Conservation (phyloP, 495 filamentous ascomycete genomes). For the Thozetella sp. region DNA sequence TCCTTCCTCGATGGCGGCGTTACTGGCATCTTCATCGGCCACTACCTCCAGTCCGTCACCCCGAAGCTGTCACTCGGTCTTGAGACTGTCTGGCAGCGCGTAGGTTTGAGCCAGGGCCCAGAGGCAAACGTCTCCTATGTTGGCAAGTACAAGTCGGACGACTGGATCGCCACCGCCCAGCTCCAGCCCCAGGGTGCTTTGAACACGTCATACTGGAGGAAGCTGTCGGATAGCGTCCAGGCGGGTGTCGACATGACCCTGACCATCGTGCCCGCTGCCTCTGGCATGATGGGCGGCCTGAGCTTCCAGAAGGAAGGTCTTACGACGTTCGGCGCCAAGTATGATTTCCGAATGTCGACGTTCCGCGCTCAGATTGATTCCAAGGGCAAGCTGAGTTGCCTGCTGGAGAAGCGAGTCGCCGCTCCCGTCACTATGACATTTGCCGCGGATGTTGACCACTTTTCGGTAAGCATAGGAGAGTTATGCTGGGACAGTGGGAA, state of each 20-base stretch:
- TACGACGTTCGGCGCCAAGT: constrained; percentile 92
- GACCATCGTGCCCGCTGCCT: constrained; percentile 68
- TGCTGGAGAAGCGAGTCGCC: constrained; percentile 94
- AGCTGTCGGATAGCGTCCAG: constrained; percentile 92
- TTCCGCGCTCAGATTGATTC: constrained; percentile 97
- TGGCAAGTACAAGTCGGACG: constrained; percentile 82
- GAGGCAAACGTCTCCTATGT: constrained; percentile 86
- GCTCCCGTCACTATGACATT: constrained; percentile 90
- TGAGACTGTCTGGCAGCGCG: constrained; percentile 91
- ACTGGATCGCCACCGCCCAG: constrained; percentile 90
- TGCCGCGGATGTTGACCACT: constrained; percentile 95
- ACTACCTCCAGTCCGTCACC: constrained; percentile 92
- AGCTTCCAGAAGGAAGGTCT: constrained; percentile 77
- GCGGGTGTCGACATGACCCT: constrained; percentile 95
- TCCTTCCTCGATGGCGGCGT: constrained; percentile 86
- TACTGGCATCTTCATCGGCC: constrained; percentile 92
- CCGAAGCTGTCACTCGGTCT: constrained; percentile 85
- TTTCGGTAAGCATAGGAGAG: constrained; percentile 72
- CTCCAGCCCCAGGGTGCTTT: constrained; percentile 81
- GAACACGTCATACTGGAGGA: constrained; percentile 93
- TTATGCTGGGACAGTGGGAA: neutral
- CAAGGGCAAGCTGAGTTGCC: constrained; percentile 86
- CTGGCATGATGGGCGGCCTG: constrained; percentile 67
- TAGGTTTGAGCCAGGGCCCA: constrained; percentile 73
- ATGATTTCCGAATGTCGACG: constrained; percentile 93